These are phyloP conservation scores for Nannochloropsis granulata DNA, from an alignment of 108 stramenopile species.

Conservation along the genomic window DNA sequence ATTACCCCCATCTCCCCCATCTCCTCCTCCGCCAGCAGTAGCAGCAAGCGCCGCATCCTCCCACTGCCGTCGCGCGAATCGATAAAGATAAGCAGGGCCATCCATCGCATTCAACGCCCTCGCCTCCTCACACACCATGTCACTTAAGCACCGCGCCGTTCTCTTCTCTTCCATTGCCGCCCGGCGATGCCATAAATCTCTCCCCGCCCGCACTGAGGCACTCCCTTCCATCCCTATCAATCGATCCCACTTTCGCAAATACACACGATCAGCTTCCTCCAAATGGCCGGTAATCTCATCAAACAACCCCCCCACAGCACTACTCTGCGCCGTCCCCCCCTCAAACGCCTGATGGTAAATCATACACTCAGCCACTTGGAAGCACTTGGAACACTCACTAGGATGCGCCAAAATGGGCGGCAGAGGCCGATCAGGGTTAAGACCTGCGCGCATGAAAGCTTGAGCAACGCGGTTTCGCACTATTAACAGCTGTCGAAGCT, in stretches of 20 bases:
- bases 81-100: neutral
- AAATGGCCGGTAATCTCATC: neutral
- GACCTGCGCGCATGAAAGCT: neutral
- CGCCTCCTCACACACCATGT: neutral
- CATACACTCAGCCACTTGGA: slow-evolving; percentile 19
- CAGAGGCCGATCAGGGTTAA: neutral
- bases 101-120: neutral
- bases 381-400: slow-evolving; percentile 8
- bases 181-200: neutral
- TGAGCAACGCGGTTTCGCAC: slow-evolving; percentile 10
- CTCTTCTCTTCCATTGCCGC: neutral
- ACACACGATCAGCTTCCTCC: neutral
- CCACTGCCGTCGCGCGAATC: neutral
- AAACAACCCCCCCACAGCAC: slow-evolving; percentile 2
- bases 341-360: slow-evolving; percentile 7
- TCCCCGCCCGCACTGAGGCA: neutral
- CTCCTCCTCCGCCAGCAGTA: neutral
- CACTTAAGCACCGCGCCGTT: neutral
- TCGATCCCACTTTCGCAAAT: neutral
- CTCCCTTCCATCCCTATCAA: neutral
- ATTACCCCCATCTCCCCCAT: neutral
- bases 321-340: slow-evolving; percentile 3
- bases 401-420: slow-evolving; percentile 1
- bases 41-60: neutral
- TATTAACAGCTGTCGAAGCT: slow-evolving; percentile 4